Evolutionary conservation across 805 yeast genomes (phyloP), one percentile per base, ranked within the genome.

Genomic region (Ogataea thermomethanolica): DNA sequence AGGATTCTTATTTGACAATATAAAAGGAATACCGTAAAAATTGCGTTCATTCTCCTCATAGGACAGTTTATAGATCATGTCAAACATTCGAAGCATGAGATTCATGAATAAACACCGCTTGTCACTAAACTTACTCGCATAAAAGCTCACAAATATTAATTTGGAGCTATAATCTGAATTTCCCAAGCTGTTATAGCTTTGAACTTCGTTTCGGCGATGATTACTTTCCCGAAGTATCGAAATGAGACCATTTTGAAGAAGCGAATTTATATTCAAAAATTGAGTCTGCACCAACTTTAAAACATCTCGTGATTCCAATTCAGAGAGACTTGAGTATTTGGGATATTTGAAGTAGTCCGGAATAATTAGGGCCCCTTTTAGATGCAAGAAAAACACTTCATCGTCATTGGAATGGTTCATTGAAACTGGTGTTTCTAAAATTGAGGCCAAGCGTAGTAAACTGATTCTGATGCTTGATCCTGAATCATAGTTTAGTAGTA

Each of bases 301-400:
- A 27, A 60, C 47, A 35, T 64, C 68, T n/a, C 44, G 46, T 7
- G 45, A 35, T 33, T 53, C 52, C 5, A 62, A 29, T 15, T 65
- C 64, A 8, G 53, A 51, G 25, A 65, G 35, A 8, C 34, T 44
- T 11, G 45, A 41, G 15, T 59, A 54, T 36, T 59, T 63, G 7
- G 69, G 68, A 25, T 59, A 51, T 25, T 56, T 59, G 39, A 58
- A 53, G 43, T 61, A 69, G 50, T 78, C 84, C 0, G 95, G 95
- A 3, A 86, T 65, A 29, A 85, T 67, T 7, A 88, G 61, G 12
- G 84, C 79, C 2, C 85, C 86, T n/a, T 73, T 72, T 14, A 87
- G 69, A 35, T 68, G 64, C 46, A 83, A 71, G 29, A 30, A 37
- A 24, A 39, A 44, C 6, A 35, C 9, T 11, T 25, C 21, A n/a